These are phyloP conservation scores for Fraxinus quadrangulata DNA, from an alignment of 257 asterid genomes.

Conservation along the genomic window DNA sequence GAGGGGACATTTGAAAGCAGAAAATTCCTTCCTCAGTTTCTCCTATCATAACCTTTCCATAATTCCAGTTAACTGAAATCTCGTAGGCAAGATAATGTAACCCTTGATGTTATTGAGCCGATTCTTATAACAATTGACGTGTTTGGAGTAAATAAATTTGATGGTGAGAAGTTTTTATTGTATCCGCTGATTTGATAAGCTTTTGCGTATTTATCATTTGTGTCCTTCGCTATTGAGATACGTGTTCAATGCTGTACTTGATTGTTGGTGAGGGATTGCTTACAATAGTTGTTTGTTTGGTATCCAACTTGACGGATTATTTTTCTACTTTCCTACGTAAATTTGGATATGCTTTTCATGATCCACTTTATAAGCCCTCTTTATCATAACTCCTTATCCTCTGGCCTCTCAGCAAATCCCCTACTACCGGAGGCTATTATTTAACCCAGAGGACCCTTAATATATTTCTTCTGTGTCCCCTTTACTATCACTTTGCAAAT, in stretches of 20 bases:
- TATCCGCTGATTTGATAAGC: neutral
- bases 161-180: neutral
- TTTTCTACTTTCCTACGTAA: neutral
- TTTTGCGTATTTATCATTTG: neutral
- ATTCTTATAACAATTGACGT: neutral
- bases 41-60: neutral
- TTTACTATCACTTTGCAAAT: neutral
- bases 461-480: neutral
- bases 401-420: neutral
- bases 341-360: neutral
- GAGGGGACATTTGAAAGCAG: conserved; percentile 1
- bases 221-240: neutral
- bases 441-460: neutral
- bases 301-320: neutral
- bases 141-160: neutral
- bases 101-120: neutral
- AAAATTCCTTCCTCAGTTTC: conserved; percentile 14
- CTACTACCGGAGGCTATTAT: neutral
- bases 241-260: neutral
- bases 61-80: conserved; percentile 9
- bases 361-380: neutral
- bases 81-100: conserved; percentile 1
- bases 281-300: neutral
- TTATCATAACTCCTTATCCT: neutral
- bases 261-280: neutral